phyloP scores from a whole-genome alignment of 2,329 filamentous ascomycete genomes.

The Epichloe coenophiala region DNA sequence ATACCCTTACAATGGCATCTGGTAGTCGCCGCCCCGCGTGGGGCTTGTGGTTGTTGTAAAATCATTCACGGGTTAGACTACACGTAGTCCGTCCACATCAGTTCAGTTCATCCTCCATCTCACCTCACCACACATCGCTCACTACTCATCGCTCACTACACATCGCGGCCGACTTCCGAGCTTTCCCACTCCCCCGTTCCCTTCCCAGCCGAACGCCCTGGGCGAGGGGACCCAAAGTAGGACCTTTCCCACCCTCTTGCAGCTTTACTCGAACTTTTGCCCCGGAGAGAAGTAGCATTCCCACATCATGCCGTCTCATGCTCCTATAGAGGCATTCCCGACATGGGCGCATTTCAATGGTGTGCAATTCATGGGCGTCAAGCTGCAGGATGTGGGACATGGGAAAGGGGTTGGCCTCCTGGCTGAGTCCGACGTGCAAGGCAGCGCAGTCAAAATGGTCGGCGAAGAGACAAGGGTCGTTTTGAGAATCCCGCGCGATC shows the following conservation, averaged over 20 bases:
- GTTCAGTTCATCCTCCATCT: too few species aligned
- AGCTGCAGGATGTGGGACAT: conserved; percentile 37
- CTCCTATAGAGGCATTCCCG: conserved; percentile 47
- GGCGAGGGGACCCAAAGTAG: neutral
- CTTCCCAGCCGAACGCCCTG: too few species aligned
- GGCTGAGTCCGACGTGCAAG: conserved; percentile 28
- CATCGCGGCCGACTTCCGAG: too few species aligned
- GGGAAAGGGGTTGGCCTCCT: conserved; percentile 53
- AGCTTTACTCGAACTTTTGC: neutral
- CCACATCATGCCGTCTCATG: conserved; percentile 13
- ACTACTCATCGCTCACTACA: too few species aligned
- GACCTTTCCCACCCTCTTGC: neutral
- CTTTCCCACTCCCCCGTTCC: too few species aligned
- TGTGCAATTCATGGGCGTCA: conserved; percentile 49
- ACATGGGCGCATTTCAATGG: conserved; percentile 66
- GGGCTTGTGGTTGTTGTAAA: too few species aligned
- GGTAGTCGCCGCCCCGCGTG: too few species aligned
- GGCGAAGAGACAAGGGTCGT: conserved; percentile 21
- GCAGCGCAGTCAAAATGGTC: conserved; percentile 5
- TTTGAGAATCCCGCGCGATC: conserved; percentile 56
- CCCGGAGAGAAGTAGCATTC: neutral
- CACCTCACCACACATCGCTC: too few species aligned
- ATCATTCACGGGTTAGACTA: too few species aligned
- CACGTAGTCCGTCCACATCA: too few species aligned
- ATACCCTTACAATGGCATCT: too few species aligned